phyloP scores from a whole-genome alignment of 371 early-diverging fungal species.

The Zancudomyces culisetae region DNA sequence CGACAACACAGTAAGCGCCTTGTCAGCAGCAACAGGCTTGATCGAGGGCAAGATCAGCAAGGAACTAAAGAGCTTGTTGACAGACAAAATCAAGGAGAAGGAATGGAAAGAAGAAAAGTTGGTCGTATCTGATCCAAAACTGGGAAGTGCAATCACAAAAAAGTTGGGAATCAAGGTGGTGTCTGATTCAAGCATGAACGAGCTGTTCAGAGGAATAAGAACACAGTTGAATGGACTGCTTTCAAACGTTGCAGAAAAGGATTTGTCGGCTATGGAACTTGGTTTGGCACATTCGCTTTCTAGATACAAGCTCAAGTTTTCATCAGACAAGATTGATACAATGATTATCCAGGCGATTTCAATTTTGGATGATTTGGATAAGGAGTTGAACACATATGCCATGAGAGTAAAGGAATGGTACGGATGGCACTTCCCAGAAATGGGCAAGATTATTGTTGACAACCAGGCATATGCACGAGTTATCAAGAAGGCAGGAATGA shows the following conservation, averaged over 20 bases:
- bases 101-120: constrained; percentile 78
- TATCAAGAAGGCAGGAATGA: constrained; percentile 51
- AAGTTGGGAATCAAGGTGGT: constrained; percentile 79
- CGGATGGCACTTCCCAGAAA: constrained; percentile 85
- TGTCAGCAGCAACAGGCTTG: constrained; percentile 84
- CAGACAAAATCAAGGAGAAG: constrained; percentile 54
- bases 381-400: constrained; percentile 90
- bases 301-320: constrained; percentile 81
- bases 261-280: constrained; percentile 57
- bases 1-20: constrained; percentile 89
- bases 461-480: constrained; percentile 55
- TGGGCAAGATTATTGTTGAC: constrained; percentile 55
- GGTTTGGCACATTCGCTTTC: constrained; percentile 48
- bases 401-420: constrained; percentile 96
- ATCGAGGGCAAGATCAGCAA: constrained; percentile 86
- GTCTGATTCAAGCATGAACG: constrained; percentile 59
- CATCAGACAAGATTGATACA: constrained; percentile 81
- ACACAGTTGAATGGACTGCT: constrained; percentile 59
- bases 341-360: constrained; percentile 92
- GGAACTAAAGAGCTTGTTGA: constrained; percentile 82
- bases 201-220: constrained; percentile 89
- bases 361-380: constrained; percentile 83
- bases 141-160: constrained; percentile 81
- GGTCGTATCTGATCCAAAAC: constrained; percentile 82
- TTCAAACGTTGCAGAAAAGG: constrained; percentile 48